A percentile compares a stretch with the other conserved stretches of the same genome.
Evolutionary conservation across 2,329 filamentous ascomycete genomes (phyloP).

Genomic region (Penicillium sp.): DNA sequence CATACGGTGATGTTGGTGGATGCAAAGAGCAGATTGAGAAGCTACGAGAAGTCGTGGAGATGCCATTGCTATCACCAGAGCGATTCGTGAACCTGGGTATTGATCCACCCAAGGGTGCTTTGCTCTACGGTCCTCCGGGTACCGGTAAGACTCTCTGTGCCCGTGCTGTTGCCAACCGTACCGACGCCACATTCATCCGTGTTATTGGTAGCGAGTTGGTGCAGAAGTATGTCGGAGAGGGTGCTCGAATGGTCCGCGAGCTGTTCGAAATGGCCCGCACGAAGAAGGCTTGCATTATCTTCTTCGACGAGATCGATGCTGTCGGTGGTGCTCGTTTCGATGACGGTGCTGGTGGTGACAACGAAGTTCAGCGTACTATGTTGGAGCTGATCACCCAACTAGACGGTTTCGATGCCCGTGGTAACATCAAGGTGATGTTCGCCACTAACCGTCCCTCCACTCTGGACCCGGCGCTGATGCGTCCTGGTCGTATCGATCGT

Average conservation of each 20-base stretch:
- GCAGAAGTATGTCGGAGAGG: slow-evolving; percentile 98
- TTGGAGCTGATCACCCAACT: slow-evolving; percentile 96
- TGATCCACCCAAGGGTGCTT: slow-evolving; percentile 94
- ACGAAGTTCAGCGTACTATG: slow-evolving; percentile 98
- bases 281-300: slow-evolving; percentile 99
- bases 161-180: slow-evolving; percentile 94
- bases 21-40: slow-evolving; percentile 99
- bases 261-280: slow-evolving; percentile 99
- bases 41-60: slow-evolving; percentile 96
- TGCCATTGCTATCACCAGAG: slow-evolving; percentile 94
- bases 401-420: slow-evolving; percentile 93
- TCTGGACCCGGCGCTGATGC: slow-evolving; percentile 94
- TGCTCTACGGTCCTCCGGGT: slow-evolving; percentile 94
- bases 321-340: slow-evolving; percentile 96
- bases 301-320: slow-evolving; percentile 98
- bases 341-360: slow-evolving; percentile 94
- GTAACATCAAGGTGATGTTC: slow-evolving; percentile 99
- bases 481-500: slow-evolving; percentile 94
- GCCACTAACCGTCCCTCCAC: slow-evolving; percentile 96
- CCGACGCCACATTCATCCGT: slow-evolving; percentile 97
- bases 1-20: slow-evolving; percentile 96
- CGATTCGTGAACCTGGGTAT: slow-evolving; percentile 99
- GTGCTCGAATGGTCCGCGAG: slow-evolving; percentile 97
- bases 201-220: slow-evolving; percentile 98
- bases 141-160: slow-evolving; percentile 99